phyloP scores from a whole-genome alignment of 345 rosid genomes.

The Citrus sp. region DNA sequence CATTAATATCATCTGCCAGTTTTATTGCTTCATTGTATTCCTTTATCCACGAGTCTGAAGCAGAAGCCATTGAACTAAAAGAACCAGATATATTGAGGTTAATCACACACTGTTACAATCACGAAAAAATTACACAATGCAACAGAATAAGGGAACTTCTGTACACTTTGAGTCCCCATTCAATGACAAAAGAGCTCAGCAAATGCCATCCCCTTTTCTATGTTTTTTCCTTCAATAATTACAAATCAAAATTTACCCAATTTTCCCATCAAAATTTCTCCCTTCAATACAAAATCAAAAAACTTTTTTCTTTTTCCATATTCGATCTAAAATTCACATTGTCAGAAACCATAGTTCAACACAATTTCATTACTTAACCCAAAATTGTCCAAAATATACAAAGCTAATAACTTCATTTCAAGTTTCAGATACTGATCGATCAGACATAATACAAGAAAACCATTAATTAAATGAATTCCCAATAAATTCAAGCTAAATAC shows the following conservation, averaged over 20 bases:
- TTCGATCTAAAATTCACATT: not conserved
- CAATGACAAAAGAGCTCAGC: not conserved
- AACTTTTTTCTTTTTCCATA: not conserved
- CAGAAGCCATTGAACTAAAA: conserved; percentile 59
- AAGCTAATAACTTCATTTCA: not conserved
- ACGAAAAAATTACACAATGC: not conserved
- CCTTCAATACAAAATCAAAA: not conserved
- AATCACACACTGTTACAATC: not conserved
- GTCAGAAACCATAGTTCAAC: not conserved
- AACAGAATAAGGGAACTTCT: not conserved
- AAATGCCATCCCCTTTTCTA: not conserved
- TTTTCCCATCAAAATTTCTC: not conserved
- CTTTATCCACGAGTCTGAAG: conserved; percentile 79
- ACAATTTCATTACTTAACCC: not conserved
- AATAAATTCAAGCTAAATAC: not conserved
- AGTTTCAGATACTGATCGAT: not conserved
- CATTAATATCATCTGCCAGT: conserved; percentile 72
- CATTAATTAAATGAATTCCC: not conserved
- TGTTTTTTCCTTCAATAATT: not conserved
- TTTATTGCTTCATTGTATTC: conserved; percentile 77
- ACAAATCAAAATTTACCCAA: not conserved
- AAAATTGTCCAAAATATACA: not conserved
- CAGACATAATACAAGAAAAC: not conserved
- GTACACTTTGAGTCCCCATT: not conserved
- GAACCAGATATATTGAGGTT: not conserved